Percentiles rank a stretch among this genome's conserved stretches.
Evolutionary conservation across 257 asterid genomes (phyloP).

Genomic region (Cinchona pubescens): DNA sequence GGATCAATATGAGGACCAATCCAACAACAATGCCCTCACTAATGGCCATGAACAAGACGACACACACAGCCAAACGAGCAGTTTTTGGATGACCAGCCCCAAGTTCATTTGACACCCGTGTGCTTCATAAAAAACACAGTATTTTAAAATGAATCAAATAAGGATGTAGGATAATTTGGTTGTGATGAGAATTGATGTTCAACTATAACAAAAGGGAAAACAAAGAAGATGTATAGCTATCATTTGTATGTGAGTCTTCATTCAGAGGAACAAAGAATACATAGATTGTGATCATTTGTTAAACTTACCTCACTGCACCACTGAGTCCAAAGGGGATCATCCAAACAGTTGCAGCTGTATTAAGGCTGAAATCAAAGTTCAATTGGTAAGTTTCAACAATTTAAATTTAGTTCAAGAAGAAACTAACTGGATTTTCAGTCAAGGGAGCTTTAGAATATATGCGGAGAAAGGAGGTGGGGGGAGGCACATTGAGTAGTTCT

Average conservation of each 20-base stretch:
- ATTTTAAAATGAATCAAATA: not conserved
- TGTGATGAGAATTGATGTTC: not conserved
- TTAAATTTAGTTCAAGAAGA: not conserved
- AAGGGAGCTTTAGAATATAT: not conserved
- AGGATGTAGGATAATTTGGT: too few species aligned
- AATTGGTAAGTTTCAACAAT: not conserved
- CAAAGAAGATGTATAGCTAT: not conserved
- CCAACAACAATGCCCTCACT: too few species aligned
- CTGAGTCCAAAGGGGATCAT: constrained; percentile 87
- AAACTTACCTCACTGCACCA: constrained; percentile 68
- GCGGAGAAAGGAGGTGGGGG: not conserved
- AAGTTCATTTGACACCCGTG: constrained; percentile 66
- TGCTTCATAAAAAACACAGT: constrained; percentile 35
- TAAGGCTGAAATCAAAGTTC: constrained; percentile 47
- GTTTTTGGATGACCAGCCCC: constrained; percentile 70
- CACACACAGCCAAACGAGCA: constrained; percentile 43
- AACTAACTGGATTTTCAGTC: not conserved
- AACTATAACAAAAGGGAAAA: too few species aligned
- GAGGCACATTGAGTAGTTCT: too few species aligned
- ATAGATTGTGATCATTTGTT: not conserved
- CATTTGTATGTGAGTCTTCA: too few species aligned
- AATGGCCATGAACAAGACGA: constrained; percentile 42
- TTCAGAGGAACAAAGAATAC: not conserved
- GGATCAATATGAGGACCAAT: too few species aligned
- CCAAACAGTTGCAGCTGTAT: constrained; percentile 69